Base-by-base conservation (phyloP, 2,329 filamentous ascomycete genomes). In the Cyphellophora attinorum region DNA sequence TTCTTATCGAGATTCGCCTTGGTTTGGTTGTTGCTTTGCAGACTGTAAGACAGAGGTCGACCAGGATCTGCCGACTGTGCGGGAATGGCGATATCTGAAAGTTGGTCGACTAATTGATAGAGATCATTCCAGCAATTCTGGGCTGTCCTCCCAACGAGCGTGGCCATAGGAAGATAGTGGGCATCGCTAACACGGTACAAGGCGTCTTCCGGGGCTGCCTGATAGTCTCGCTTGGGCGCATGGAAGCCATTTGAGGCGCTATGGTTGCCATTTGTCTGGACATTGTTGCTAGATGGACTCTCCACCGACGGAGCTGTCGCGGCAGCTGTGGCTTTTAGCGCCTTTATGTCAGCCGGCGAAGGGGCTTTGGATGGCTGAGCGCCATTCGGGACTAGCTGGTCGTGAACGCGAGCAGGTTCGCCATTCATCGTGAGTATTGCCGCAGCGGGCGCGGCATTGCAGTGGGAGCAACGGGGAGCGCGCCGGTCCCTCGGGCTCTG, bases 51-150 rank as follows among this genome's bases (percentile, higher is more conserved):
- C 13, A 40, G 25, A 11, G 35, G 33, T 12, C 37, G 43, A 5
- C 35, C 34, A 16, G 41, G 33, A 15, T 42, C 55, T 33, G 65
- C 51, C 19, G 61, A 58, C 28, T 68, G 59, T 23, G 65, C 55
- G 2, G 74, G 69, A 12, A 79, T 51, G 16, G 79, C 75, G 53
- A 84, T 75, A 38, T 78, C 73, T 18, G 81, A 76, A 58, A 95
- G 63, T 39, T 79, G 74, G 23, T 70, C 62, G 28, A 95, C 70
- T 41, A 81, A 69, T 6, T 82, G 78, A 31, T 75, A 69, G 19
- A 96, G 67, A 35, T 80, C 75, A 53, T 84, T 85, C 59, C 88
- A 88, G 31, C 83, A 85, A 51, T 80, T 76, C 58, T 95, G 86
- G 19, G 84, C 80, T 23, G 91, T 72, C 47, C 91, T 78, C 44